Evolutionary conservation across 2,329 filamentous ascomycete genomes (phyloP).

Genomic region (Fonsecaea monophora): DNA sequence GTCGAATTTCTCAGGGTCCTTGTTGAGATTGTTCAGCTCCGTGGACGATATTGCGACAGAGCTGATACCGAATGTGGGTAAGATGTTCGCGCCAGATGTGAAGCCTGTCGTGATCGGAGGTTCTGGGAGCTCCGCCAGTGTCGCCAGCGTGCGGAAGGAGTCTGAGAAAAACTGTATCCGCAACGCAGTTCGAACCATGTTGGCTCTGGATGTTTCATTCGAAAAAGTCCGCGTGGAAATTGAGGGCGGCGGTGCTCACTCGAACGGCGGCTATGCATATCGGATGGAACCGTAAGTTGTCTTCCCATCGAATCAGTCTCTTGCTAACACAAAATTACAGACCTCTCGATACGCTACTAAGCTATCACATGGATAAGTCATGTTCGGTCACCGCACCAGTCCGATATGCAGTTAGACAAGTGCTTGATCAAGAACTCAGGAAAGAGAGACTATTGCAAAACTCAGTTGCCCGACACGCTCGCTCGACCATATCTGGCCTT

Average conservation of each 20-base stretch:
- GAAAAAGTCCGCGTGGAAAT: slow-evolving; percentile 80
- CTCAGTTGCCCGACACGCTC: slow-evolving; percentile 68
- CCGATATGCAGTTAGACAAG: slow-evolving; percentile 90
- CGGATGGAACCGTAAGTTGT: slow-evolving; percentile 87
- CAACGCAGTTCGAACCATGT: slow-evolving; percentile 80
- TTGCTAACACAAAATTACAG: slow-evolving; percentile 43
- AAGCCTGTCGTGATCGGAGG: slow-evolving; percentile 87
- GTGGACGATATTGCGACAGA: slow-evolving; percentile 79
- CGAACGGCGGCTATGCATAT: slow-evolving; percentile 75
- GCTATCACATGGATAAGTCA: slow-evolving; percentile 70
- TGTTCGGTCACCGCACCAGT: slow-evolving; percentile 69
- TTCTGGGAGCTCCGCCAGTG: slow-evolving; percentile 67
- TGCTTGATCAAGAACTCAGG: slow-evolving; percentile 86
- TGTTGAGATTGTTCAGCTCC: slow-evolving; percentile 80
- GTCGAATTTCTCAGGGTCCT: slow-evolving; percentile 70
- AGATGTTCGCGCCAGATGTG: slow-evolving; percentile 85
- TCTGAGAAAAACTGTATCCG: slow-evolving; percentile 80
- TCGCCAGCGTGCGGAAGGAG: slow-evolving; percentile 87
- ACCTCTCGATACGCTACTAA: slow-evolving; percentile 76
- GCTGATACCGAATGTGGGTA: slow-evolving; percentile 76
- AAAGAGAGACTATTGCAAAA: slow-evolving; percentile 73
- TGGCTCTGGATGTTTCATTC: slow-evolving; percentile 80
- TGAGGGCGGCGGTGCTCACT: slow-evolving; percentile 58
- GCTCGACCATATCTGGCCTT: slow-evolving; percentile 43
- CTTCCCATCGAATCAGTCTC: slow-evolving; percentile 1